Conservation (phyloP, 768 basidiomycete genomes). For the Pulveroboletus sp. region DNA sequence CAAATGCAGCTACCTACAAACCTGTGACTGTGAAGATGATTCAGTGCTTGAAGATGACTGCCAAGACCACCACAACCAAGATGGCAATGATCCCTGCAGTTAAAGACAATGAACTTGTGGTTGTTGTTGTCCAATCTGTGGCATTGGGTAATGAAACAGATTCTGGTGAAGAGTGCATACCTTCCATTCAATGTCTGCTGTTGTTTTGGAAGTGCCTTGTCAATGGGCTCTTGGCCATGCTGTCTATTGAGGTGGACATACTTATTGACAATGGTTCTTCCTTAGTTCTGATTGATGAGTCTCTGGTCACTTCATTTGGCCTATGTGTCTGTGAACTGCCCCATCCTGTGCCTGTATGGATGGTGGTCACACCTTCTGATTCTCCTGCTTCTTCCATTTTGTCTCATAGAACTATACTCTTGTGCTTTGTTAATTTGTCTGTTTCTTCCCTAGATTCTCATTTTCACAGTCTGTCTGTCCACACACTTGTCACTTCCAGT, state of each 20-base stretch:
- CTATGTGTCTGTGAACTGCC: not conserved
- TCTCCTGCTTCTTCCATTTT: too few species aligned
- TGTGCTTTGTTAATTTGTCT: not conserved
- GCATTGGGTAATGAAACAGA: not conserved
- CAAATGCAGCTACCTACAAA: conserved; percentile 11
- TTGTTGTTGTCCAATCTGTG: not conserved
- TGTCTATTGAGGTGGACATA: not conserved
- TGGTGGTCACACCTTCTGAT: not conserved
- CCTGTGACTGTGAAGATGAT: not conserved
- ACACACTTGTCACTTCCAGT: not conserved
- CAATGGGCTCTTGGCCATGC: conserved; percentile 1
- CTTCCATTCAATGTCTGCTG: conserved; percentile 3
- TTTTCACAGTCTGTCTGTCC: not conserved
- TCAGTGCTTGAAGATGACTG: not conserved
- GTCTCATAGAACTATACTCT: too few species aligned
- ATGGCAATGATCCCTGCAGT: too few species aligned
- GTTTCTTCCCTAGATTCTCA: not conserved
- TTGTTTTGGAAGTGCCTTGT: conserved; percentile 14
- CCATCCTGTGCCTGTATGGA: not conserved
- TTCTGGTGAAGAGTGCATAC: conserved; percentile 1
- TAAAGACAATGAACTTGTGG: too few species aligned
- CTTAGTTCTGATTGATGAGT: conserved; percentile 30
- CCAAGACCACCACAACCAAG: too few species aligned
- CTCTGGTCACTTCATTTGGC: not conserved
- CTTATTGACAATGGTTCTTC: conserved; percentile 32